These are phyloP conservation scores for Stipa capillata DNA, from an alignment of 176 grass and related monocot species.

Conservation along the genomic window DNA sequence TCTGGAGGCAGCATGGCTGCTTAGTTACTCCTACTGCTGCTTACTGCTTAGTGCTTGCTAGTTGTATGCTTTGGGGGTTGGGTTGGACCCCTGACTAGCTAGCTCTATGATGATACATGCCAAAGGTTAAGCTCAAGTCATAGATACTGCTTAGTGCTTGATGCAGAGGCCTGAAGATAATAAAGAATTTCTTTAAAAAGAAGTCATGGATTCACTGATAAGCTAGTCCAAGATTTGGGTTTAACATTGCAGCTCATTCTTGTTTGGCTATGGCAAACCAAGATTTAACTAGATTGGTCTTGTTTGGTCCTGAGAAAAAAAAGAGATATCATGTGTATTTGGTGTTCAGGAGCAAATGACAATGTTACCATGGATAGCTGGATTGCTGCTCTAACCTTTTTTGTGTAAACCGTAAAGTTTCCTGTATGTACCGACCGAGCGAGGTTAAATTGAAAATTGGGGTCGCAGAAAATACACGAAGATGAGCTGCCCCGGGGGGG, in stretches of 20 bases:
- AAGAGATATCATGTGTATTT: too few species aligned
- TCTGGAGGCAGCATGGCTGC: constrained; percentile 32
- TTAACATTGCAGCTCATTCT: too few species aligned
- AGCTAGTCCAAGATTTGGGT: neutral
- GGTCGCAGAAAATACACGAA: neutral
- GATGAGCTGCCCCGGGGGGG: too few species aligned
- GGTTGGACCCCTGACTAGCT: neutral
- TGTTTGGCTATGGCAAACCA: too few species aligned
- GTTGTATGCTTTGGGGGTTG: neutral
- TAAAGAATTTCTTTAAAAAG: too few species aligned
- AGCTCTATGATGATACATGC: neutral
- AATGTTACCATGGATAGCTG: neutral
- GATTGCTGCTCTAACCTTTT: neutral
- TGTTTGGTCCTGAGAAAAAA: neutral
- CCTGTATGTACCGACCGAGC: too few species aligned
- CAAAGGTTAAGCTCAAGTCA: too few species aligned
- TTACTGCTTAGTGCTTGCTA: neutral
- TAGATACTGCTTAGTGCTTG: too few species aligned
- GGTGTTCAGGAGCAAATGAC: too few species aligned
- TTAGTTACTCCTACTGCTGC: neutral
- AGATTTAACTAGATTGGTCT: too few species aligned
- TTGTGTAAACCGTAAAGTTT: neutral
- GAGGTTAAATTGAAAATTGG: neutral
- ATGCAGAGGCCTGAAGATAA: too few species aligned
- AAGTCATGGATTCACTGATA: too few species aligned